Evolutionary conservation across 257 asterid genomes (phyloP), one percentile per base, ranked within the genome.

Genomic region (Capsicum pubescens): DNA sequence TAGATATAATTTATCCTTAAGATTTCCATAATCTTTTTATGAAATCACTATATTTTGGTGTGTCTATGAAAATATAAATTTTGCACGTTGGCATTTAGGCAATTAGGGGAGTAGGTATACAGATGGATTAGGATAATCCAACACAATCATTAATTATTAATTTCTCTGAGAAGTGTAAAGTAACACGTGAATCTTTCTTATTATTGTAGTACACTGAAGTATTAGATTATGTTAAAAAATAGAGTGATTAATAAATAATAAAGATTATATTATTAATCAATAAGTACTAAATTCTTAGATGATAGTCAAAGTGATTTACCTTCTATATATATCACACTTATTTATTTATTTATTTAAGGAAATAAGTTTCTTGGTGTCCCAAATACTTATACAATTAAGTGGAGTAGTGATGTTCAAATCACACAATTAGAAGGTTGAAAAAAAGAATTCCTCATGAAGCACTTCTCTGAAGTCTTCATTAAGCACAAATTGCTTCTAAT

Each of bases 41-140:
- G 39, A 4, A 39, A 9, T 61, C 1, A 12, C 9, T 57, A 57
- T 6, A 16, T 15, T 5, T 44, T 1, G 8, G 10, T 10, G 26
- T 3, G 2, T 10, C 3, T 61, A 21, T 61, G 8, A 35, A 64
- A 32, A 32, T 26, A 26, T 42, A 64, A 12, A 6, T n/a, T 69
- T 17, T 71, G 58, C 79, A 71, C 58, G 58, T 71, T 71, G 58
- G 58, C n/a, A 71, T 44, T 70, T 71, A 71, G 79, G 58, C n/a
- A 71, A 36, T 71, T 44, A 17, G 79, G 79, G 56, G 57, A 44
- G 57, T 70, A 71, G 58, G 79, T 71, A 12, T 46, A 42, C 39
- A 10, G 46, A 50, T 71, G 15, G 57, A 71, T 71, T 71, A 71
- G 39, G 39, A 44, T 46, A 71, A 70, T 6, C 11, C 58, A 71